Base-by-base conservation (phyloP, 179 eudicot genomes). In the Drosera spatulata region DNA sequence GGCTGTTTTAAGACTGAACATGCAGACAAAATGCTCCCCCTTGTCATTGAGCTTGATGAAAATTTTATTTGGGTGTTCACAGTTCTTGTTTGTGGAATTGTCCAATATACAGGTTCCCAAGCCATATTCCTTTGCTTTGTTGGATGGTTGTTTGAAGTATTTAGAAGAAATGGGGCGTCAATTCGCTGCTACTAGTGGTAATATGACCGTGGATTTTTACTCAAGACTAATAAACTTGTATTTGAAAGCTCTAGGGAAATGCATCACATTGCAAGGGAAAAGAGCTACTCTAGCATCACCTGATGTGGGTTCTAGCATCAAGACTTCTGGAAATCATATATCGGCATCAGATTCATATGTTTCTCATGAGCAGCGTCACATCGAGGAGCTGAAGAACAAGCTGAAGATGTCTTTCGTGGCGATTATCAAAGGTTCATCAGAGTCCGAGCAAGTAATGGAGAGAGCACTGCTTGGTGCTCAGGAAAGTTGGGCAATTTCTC, bases 221-320 rank as follows among this genome's bases (percentile, higher is more conserved):
- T 73, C 68, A 64, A 79, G 76, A 75, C 70, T 90, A 50, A 65
- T 94, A 57, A 82, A 78, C 56, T 73, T 94, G 50, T 93, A 94
- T 72, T 55, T 90, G 37, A 69, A 60, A 65, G 88, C 82, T 61
- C 79, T 90, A 47, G 99, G 99, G 59, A 90, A 77, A 72, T 94
- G 99, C 80, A 90, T 83, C 61, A 70, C 73, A 39, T 81, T 90
- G 56, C 96, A 87, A 70, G 96, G 90, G 47, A 94, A 94, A 71
- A 62, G 67, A 59, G 94, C 97, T 58, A 77, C 73, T 61, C 60
- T 85, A 69, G 85, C 82, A 50, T 86, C 87, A 53, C 95, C 80
- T 72, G 87, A 81, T 70, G 68, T 71, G 40, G 91, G 80, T 50
- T 85, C 94, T 50, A 79, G 76, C 71, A 68, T 84, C 40, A 86